Percentiles rank a stretch among this genome's conserved stretches.
phyloP scores from a whole-genome alignment of 768 basidiomycete species.

The Pisolithus sp. region DNA sequence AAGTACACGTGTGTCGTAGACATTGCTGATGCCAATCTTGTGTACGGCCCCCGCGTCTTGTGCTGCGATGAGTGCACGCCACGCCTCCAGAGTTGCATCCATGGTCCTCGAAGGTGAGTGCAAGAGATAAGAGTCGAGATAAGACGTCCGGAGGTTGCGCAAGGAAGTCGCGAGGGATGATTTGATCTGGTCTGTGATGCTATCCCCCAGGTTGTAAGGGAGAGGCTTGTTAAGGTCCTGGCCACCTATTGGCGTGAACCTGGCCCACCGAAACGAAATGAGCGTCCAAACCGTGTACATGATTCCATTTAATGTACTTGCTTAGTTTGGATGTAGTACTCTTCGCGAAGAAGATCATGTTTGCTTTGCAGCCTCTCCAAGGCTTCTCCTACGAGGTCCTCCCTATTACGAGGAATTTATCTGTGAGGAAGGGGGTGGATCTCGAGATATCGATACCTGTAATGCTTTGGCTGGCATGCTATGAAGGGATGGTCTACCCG shows the following conservation, averaged over 20 bases:
- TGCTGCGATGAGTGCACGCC: conserved; percentile 52
- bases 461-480: conserved; percentile 73
- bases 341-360: conserved; percentile 59
- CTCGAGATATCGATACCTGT: conserved; percentile 35
- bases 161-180: conserved; percentile 61
- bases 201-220: conserved; percentile 56
- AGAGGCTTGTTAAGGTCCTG: conserved; percentile 66
- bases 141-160: conserved; percentile 60
- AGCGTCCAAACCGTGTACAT: not conserved
- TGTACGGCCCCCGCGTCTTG: conserved; percentile 61
- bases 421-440: not conserved
- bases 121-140: conserved; percentile 73
- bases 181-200: conserved; percentile 53
- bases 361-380: conserved; percentile 48
- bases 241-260: conserved; percentile 68
- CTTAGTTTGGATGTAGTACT: conserved; percentile 80
- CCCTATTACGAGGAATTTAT: conserved; percentile 35
- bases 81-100: conserved; percentile 61
- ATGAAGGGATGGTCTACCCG: not conserved
- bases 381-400: conserved; percentile 77
- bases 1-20: conserved; percentile 58
- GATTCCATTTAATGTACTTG: conserved; percentile 20
- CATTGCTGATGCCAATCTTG: conserved; percentile 71
- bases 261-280: conserved; percentile 20
- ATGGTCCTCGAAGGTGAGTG: conserved; percentile 65